A percentile compares a stretch with the other conserved stretches of the same genome.
Evolutionary conservation across 768 basidiomycete genomes (phyloP).

Genomic region (Sarcodon aspratus): DNA sequence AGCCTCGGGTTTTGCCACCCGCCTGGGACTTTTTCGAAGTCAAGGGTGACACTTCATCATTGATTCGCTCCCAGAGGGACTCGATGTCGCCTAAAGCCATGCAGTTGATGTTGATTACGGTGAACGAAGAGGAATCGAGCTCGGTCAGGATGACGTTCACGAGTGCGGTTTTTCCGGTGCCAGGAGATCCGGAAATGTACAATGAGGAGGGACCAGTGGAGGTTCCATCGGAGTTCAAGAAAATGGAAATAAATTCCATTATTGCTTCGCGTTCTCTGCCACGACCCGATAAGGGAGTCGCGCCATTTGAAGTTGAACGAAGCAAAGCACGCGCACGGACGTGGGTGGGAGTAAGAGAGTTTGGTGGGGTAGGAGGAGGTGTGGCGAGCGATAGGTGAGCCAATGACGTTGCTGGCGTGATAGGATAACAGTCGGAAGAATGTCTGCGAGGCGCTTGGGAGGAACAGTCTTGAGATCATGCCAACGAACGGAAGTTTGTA

Average conservation of each 20-base stretch:
- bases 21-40: constrained; percentile 14
- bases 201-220: constrained; percentile 28
- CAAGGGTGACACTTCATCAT: constrained; percentile 35
- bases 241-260: constrained; percentile 44
- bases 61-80: constrained; percentile 57
- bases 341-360: constrained; percentile 33
- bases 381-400: constrained; percentile 37
- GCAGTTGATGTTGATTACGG: constrained; percentile 53
- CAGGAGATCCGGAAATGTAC: constrained; percentile 89
- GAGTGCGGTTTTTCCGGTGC: constrained; percentile 86
- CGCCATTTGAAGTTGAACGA: constrained; percentile 55
- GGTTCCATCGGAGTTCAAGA: constrained; percentile 22
- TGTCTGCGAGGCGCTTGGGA: constrained; percentile 30
- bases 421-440: constrained; percentile 29
- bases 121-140: constrained; percentile 32
- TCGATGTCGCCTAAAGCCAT: constrained; percentile 65
- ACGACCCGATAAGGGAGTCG: constrained; percentile 54
- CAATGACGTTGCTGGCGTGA: constrained; percentile 33
- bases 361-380: constrained; percentile 51
- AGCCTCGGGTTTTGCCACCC: constrained; percentile 34
- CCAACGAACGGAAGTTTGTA: not conserved
- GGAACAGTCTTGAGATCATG: constrained; percentile 2
- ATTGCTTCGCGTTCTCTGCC: constrained; percentile 49
- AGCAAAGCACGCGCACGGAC: constrained; percentile 58
- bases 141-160: constrained; percentile 54